A percentile compares a stretch with the other conserved stretches of the same genome.
These are phyloP conservation scores for Ceratobasidium sp. DNA, from an alignment of 1,284 basidiomycete genomes.

Conservation along the genomic window DNA sequence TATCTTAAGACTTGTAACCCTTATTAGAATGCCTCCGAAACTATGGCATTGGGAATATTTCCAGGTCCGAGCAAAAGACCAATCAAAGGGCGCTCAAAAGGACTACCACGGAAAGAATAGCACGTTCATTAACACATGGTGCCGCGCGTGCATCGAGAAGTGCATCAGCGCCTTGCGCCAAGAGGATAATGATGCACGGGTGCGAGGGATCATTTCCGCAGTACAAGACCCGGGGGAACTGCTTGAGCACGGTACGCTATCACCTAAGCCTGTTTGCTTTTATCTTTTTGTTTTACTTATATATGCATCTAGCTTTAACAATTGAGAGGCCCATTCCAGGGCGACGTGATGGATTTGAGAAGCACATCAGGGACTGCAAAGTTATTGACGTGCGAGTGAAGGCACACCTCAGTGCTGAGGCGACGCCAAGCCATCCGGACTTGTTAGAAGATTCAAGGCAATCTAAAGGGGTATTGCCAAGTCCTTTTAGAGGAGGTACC, in stretches of 20 bases:
- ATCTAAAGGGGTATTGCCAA: too few species aligned
- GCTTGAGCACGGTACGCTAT: not conserved
- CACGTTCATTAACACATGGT: not conserved
- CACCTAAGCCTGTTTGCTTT: too few species aligned
- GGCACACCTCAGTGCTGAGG: not conserved
- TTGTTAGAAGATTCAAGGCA: too few species aligned
- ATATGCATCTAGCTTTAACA: not conserved
- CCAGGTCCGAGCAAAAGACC: not conserved
- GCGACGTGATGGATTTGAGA: not conserved
- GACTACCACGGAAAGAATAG: slow-evolving; percentile 2
- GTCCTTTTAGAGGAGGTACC: too few species aligned
- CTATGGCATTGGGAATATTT: slow-evolving; percentile 18
- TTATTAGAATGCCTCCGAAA: not conserved
- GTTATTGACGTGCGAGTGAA: not conserved
- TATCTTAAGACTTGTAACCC: too few species aligned
- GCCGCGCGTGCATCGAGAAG: not conserved
- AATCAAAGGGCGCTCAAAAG: not conserved
- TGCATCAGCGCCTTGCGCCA: not conserved
- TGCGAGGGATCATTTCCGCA: not conserved
- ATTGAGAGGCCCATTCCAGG: not conserved
- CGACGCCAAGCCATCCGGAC: too few species aligned
- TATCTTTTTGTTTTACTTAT: not conserved
- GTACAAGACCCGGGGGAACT: not conserved
- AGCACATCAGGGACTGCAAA: not conserved
- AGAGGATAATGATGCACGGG: not conserved